phyloP scores from a whole-genome alignment of 2,329 filamentous ascomycete genomes.

The Exserohilum turcica region DNA sequence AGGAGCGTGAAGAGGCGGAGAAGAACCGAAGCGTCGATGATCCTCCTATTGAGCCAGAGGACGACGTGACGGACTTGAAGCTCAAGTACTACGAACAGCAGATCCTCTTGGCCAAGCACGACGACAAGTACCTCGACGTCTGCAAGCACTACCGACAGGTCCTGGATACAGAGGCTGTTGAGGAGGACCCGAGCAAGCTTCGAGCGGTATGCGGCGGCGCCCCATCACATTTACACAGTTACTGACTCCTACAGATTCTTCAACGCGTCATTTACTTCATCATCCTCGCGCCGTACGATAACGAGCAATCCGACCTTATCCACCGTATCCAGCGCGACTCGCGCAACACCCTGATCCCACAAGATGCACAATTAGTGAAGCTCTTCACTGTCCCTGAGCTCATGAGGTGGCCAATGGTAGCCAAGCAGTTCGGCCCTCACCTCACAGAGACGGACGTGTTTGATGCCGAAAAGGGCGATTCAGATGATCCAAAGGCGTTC shows the following conservation, averaged over 20 bases:
- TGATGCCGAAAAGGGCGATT: constrained; percentile 66
- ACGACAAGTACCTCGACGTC: constrained; percentile 94
- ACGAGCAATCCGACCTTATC: constrained; percentile 96
- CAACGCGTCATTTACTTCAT: constrained; percentile 98
- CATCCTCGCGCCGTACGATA: constrained; percentile 95
- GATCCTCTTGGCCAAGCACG: constrained; percentile 92
- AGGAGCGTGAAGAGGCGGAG: constrained; percentile 83
- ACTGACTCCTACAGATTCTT: constrained; percentile 64
- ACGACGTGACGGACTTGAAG: constrained; percentile 96
- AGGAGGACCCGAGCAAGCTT: constrained; percentile 84
- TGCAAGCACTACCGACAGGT: constrained; percentile 99
- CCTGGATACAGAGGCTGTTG: constrained; percentile 91
- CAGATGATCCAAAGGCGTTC: constrained; percentile 77
- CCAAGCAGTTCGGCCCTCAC: constrained; percentile 85
- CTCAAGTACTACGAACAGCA: constrained; percentile 96
- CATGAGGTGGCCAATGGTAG: constrained; percentile 97
- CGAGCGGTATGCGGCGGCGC: constrained; percentile 68
- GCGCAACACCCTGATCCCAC: constrained; percentile 76
- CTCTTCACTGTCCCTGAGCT: constrained; percentile 94
- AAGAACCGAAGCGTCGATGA: constrained; percentile 78
- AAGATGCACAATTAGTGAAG: constrained; percentile 85
- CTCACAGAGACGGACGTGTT: constrained; percentile 91
- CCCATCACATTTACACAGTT: background rate
- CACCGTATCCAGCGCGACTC: constrained; percentile 88
- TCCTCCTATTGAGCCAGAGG: constrained; percentile 73